Percentiles rank a stretch among this genome's conserved stretches.
Evolutionary conservation across 169 alveolate genomes (phyloP).

Genomic region (Plasmodium cynomolgi): DNA sequence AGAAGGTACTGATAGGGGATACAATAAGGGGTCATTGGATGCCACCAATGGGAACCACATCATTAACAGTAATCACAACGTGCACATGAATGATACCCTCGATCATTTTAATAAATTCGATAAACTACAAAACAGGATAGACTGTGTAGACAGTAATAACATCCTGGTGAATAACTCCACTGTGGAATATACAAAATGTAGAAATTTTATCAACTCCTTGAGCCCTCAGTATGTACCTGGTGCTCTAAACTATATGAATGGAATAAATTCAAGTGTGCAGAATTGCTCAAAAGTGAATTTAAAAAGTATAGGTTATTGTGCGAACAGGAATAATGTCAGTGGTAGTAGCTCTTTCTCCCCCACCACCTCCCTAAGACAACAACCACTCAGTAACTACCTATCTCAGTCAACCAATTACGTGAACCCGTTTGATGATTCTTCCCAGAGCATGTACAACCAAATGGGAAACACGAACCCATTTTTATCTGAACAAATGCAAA

Average conservation of each 20-base stretch:
- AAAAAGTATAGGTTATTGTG: not conserved
- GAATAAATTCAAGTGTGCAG: not conserved
- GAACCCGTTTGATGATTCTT: not conserved
- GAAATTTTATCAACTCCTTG: not conserved
- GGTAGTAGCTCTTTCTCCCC: not conserved
- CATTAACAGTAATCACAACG: not conserved
- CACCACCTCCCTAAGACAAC: not conserved
- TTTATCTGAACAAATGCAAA: conserved; percentile 17
- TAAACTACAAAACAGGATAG: not conserved
- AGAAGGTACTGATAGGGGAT: not conserved
- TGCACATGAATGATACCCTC: not conserved
- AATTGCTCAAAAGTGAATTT: conserved; percentile 3
- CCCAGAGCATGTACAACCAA: conserved; percentile 6
- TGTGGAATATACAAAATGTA: not conserved
- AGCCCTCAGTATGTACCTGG: not conserved
- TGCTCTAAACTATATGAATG: not conserved
- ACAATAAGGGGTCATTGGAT: not conserved
- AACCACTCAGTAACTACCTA: not conserved
- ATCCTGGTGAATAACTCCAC: not conserved
- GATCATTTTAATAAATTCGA: not conserved
- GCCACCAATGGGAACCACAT: not conserved
- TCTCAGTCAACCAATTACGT: not conserved
- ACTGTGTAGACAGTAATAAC: not conserved
- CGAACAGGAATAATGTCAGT: not conserved
- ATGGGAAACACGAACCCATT: not conserved